Evolutionary conservation across 257 asterid species (phyloP), one percentile per base, ranked within the genome.

Genomic region (Haberlea rhodopensis): DNA sequence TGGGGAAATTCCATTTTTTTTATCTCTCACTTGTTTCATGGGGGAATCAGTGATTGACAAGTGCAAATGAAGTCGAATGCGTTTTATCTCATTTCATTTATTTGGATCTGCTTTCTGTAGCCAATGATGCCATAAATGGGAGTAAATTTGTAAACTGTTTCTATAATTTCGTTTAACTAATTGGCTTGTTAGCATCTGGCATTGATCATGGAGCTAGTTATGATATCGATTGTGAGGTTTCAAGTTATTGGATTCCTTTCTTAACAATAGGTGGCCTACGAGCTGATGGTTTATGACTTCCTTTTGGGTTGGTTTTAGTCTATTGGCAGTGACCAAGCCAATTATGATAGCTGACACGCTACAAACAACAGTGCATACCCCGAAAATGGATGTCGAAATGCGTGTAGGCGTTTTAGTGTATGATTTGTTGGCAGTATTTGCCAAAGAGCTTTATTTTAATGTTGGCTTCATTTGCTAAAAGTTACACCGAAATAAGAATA

Each of bases 71-170:
- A 7, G 19, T 4, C 15, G 1, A 56, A 54, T 40, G 55, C 5
- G 21, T 43, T 11, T 40, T n/a, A 9, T 57, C n/a, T 27, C 49
- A 26, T n/a, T 18, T n/a, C 49, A 3, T n/a, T 53, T 27, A 15
- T 31, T 66, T 51, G 45, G 46, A 60, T 67, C 37, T 72, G 37
- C n/a, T 37, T 68, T 65, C 18, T 7, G 9, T n/a, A 8, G 55
- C 32, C 37, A 13, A 53, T 46, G 54, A n/a, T 51, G 22, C 31
- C 32, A 31, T 53, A 3, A 25, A 27, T 2, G 26, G 48, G 18
- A 5, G 13, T 26, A 29, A 46, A 43, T 28, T n/a, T 25, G 3
- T 3, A 20, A 8, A 31, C 37, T 13, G 15, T 34, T 24, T 19
- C 15, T 22, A n/a, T n/a, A n/a, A n/a, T 26, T 75, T 43, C 18